phyloP scores from a whole-genome alignment of 768 basidiomycete species.

The Lanmaoa pseudosensibilis region DNA sequence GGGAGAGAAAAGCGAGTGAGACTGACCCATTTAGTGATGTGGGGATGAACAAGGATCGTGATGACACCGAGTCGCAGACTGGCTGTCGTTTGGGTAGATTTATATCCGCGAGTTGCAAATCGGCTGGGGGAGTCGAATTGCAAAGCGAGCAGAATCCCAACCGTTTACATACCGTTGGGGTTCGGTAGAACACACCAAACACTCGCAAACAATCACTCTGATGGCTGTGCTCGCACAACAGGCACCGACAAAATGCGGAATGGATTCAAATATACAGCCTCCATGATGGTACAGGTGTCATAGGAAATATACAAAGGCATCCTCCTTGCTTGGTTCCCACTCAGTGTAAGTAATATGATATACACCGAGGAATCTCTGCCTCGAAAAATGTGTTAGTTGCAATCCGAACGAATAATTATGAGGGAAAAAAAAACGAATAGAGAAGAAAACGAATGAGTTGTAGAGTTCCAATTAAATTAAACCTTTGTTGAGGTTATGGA shows the following conservation, averaged over 20 bases:
- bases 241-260: neutral
- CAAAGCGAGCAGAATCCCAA: neutral
- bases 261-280: conserved; percentile 8
- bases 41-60: conserved; percentile 27
- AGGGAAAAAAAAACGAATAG: neutral
- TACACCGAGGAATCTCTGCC: conserved; percentile 16
- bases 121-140: conserved; percentile 25
- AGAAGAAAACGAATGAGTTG: conserved; percentile 2
- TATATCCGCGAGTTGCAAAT: conserved; percentile 30
- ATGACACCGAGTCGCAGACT: conserved; percentile 31
- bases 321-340: neutral
- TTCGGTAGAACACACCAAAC: conserved; percentile 28
- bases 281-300: conserved; percentile 22
- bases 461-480: conserved; percentile 23
- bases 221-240: neutral
- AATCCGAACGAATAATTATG: conserved; percentile 13
- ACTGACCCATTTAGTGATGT: conserved; percentile 41
- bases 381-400: conserved; percentile 17
- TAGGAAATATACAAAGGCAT: conserved; percentile 16
- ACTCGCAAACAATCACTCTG: conserved; percentile 17
- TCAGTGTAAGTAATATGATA: conserved; percentile 16
- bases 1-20: neutral
- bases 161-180: conserved; percentile 27
- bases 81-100: conserved; percentile 27
- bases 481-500: conserved; percentile 12